Evolutionary conservation across 2,329 filamentous ascomycete genomes (phyloP).

Genomic region (Xylariaceae sp.): DNA sequence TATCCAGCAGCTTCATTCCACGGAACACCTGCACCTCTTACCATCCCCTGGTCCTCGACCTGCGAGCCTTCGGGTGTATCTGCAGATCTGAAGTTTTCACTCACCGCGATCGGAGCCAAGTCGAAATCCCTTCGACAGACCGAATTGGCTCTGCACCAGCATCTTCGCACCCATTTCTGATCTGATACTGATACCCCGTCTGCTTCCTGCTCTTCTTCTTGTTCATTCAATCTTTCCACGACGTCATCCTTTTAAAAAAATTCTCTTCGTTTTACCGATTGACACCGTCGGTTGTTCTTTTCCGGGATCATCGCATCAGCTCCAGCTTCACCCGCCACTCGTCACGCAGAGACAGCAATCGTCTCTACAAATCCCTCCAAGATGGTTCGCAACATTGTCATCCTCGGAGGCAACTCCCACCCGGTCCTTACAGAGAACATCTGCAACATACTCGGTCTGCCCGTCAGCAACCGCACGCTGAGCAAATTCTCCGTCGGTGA

Average conservation of each 20-base stretch:
- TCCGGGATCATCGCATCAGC: not conserved
- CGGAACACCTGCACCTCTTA: too few species aligned
- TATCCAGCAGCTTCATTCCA: not conserved
- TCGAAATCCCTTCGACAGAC: constrained; percentile 8
- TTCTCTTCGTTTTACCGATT: not conserved
- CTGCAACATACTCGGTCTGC: constrained; percentile 81
- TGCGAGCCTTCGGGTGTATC: not conserved
- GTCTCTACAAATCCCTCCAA: constrained; percentile 19
- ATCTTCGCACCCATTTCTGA: not conserved
- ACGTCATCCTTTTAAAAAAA: not conserved
- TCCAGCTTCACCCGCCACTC: not conserved
- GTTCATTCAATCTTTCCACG: not conserved
- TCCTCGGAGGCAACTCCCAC: constrained; percentile 90
- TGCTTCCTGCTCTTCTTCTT: not conserved
- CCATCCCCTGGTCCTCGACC: not conserved
- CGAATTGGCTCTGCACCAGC: constrained; percentile 4
- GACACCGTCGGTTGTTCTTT: not conserved
- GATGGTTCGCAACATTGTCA: constrained; percentile 94
- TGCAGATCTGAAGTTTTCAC: constrained; percentile 8
- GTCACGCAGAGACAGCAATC: not conserved
- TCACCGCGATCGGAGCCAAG: constrained; percentile 23
- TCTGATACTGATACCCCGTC: not conserved
- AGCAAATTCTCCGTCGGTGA: constrained; percentile 93
- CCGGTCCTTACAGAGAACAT: constrained; percentile 80
- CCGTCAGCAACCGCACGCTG: constrained; percentile 76